Conservation (phyloP, 441 rosid species). For the Arabidopsis hybrid region DNA sequence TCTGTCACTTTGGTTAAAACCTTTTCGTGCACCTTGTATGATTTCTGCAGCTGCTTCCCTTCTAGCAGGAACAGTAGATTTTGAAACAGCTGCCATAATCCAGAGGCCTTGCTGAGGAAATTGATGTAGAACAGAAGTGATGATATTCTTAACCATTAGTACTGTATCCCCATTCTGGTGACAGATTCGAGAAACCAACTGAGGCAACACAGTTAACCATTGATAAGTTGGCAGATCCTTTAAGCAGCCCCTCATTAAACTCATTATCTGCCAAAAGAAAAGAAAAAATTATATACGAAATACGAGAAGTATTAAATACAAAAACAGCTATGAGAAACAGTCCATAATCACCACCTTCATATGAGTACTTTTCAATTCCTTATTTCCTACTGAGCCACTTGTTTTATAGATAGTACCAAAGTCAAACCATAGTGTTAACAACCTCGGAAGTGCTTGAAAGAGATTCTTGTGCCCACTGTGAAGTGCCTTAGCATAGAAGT, state of each 20-base stretch:
- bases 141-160: constrained; percentile 77
- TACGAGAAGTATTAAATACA: constrained; percentile 28
- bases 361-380: constrained; percentile 78
- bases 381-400: constrained; percentile 62
- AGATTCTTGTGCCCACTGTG: constrained; percentile 96
- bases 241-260: constrained; percentile 92
- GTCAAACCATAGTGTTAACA: constrained; percentile 98
- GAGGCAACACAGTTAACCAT: constrained; percentile 97
- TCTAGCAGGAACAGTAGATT: constrained; percentile 93
- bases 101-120: constrained; percentile 98
- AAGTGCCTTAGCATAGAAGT: constrained; percentile 96
- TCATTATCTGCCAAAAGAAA: constrained; percentile 70
- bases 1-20: constrained; percentile 74
- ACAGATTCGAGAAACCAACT: constrained; percentile 97
- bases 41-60: constrained; percentile 97
- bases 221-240: constrained; percentile 98
- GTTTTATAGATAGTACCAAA: constrained; percentile 86
- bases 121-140: constrained; percentile 84
- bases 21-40: constrained; percentile 92
- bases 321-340: constrained; percentile 19
- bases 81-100: constrained; percentile 99
- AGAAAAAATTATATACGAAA: neutral
- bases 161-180: constrained; percentile 96
- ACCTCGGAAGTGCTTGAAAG: constrained; percentile 99
- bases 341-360: constrained; percentile 64